These are phyloP conservation scores for Capsicum baccatum DNA, from an alignment of 257 asterid genomes.

Conservation along the genomic window DNA sequence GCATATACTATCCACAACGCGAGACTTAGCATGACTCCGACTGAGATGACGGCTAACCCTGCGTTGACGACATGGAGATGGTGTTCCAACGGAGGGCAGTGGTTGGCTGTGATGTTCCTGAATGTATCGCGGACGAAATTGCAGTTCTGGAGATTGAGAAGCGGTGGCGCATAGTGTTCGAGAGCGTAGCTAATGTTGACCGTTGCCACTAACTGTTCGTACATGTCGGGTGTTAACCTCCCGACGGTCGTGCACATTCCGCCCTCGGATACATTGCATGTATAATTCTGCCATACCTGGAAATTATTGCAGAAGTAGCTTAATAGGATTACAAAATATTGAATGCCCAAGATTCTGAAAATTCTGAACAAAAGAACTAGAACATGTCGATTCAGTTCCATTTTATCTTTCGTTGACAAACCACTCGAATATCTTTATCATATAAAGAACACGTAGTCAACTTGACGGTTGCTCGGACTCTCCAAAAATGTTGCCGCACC, in stretches of 20 bases:
- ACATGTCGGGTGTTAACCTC: slow-evolving; percentile 60
- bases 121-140: slow-evolving; percentile 89
- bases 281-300: slow-evolving; percentile 62
- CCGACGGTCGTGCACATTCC: slow-evolving; percentile 55
- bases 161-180: slow-evolving; percentile 73
- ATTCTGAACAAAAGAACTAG: neutral
- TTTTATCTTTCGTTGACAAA: neutral
- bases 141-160: slow-evolving; percentile 83
- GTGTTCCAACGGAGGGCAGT: slow-evolving; percentile 77
- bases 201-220: slow-evolving; percentile 57
- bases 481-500: too few species aligned
- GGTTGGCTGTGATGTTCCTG: slow-evolving; percentile 60
- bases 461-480: too few species aligned
- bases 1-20: slow-evolving; percentile 89
- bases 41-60: slow-evolving; percentile 79
- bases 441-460: too few species aligned
- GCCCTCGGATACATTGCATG: slow-evolving; percentile 44
- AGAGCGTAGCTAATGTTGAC: slow-evolving; percentile 86
- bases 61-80: slow-evolving; percentile 65
- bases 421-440: neutral
- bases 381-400: neutral
- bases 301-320: neutral
- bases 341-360: neutral
- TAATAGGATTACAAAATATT: neutral
- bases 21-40: slow-evolving; percentile 90